Evolutionary conservation across 192 early-diverging fungal species (phyloP), one percentile per base, ranked within the genome.

Genomic region (Coemansia reversa): DNA sequence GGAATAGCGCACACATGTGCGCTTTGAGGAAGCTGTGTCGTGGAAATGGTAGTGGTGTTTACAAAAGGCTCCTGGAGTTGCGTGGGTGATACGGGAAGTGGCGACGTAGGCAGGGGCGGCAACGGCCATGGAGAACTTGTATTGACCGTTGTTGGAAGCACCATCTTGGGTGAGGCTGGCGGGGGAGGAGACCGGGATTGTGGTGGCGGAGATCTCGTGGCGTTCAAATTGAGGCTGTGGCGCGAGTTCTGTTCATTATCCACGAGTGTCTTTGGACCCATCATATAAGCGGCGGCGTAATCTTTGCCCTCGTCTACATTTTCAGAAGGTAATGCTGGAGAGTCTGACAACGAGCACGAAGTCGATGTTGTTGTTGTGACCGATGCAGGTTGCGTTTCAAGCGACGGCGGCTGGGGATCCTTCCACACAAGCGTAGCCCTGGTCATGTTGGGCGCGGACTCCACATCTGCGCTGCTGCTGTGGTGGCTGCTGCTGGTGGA

Each of bases 261-360:
- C 39, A 45, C 9, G 39, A 14, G 14, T 12, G 14, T 14, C 39
- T 45, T 45, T 45, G 39, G 39, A 16, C 39, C 14, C 3, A 14
- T 14, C 39, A 45, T 16, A 45, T 16, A 5, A 45, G 14, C 33
- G 11, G 33, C 33, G 11, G 33, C 12, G 39, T 45, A 5, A 45
- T 45, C 14, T 45, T 45, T 33, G 35, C 20, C 16, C 33, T 47
- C 57, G 24, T 14, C 19, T 19, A 39, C 2, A 27, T 30, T 6
- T 27, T 47, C 52, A n/a, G 62, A 24, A 24, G 51, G 62, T 35
- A 55, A 25, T 1, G 58, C 23, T 16, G 58, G 60, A 24, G 61
- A 69, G 47, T 56, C 55, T 11, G 55, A 55, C 55, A 62, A 50
- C 29, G 67, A 58, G 20, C 49, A 61, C 50, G 67, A 63, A 25